These are phyloP conservation scores for Arthrobotrys pseudoclavata DNA, from an alignment of 2,329 filamentous ascomycete species.

Conservation along the genomic window DNA sequence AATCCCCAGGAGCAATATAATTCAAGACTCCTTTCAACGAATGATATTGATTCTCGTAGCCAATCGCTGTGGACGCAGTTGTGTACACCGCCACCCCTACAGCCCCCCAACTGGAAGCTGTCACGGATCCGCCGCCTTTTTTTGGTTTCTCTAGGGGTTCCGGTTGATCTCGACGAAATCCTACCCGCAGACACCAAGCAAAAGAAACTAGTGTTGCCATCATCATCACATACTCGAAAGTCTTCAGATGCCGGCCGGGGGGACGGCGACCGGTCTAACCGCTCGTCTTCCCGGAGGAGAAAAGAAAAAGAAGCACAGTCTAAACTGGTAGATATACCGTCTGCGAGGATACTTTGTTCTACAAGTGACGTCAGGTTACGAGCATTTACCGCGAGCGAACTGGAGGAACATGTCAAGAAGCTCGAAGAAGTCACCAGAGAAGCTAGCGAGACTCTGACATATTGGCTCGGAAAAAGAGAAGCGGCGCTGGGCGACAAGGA, in stretches of 20 bases:
- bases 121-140: slow-evolving; percentile 95
- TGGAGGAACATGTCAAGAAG: slow-evolving; percentile 62
- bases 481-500: slow-evolving; percentile 63
- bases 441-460: slow-evolving; percentile 63
- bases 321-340: slow-evolving; percentile 62
- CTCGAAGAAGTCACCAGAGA: slow-evolving; percentile 62
- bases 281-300: slow-evolving; percentile 65
- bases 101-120: slow-evolving; percentile 97
- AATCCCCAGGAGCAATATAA: neutral
- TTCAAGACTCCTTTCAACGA: neutral
- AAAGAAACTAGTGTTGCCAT: slow-evolving; percentile 95
- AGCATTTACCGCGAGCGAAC: slow-evolving; percentile 61
- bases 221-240: slow-evolving; percentile 67
- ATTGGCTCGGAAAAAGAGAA: slow-evolving; percentile 63
- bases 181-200: slow-evolving; percentile 91
- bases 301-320: slow-evolving; percentile 64
- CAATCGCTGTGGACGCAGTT: slow-evolving; percentile 93
- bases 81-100: slow-evolving; percentile 91
- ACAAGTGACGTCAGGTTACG: slow-evolving; percentile 63
- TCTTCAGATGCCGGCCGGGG: slow-evolving; percentile 52
- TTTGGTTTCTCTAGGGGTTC: slow-evolving; percentile 93
- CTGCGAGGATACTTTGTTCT: slow-evolving; percentile 63
- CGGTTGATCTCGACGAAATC: slow-evolving; percentile 96
- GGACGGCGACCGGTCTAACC: slow-evolving; percentile 64
- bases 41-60: slow-evolving; percentile 40